phyloP scores from a whole-genome alignment of 352 stramenopile species.

The Globisporangium uncinulatum region DNA sequence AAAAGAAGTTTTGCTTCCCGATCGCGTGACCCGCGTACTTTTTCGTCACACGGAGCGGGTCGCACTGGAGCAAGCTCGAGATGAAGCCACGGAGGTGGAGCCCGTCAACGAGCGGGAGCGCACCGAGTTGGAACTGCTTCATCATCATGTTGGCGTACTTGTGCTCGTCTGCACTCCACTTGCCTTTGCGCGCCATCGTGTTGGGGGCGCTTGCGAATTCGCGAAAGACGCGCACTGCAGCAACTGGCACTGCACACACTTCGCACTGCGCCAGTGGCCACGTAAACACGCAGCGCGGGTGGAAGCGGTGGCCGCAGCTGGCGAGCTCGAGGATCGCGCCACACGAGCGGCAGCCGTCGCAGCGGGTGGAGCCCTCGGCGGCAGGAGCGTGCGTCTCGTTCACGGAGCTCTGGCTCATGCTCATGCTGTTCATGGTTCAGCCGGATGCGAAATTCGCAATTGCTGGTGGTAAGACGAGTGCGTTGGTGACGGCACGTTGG shows the following conservation, averaged over 20 bases:
- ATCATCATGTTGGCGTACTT: slow-evolving; percentile 82
- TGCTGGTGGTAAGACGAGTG: neutral
- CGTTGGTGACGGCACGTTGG: neutral
- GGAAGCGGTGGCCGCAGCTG: slow-evolving; percentile 70
- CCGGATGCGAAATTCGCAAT: neutral
- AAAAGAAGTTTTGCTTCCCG: slow-evolving; percentile 78
- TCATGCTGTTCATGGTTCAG: neutral
- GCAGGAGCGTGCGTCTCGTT: neutral
- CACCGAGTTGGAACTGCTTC: slow-evolving; percentile 75
- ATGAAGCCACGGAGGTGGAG: slow-evolving; percentile 73
- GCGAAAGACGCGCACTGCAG: slow-evolving; percentile 43
- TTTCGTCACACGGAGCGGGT: slow-evolving; percentile 78
- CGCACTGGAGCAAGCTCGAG: slow-evolving; percentile 69
- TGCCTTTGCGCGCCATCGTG: slow-evolving; percentile 56
- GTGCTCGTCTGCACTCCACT: slow-evolving; percentile 70
- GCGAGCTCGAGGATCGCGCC: slow-evolving; percentile 62
- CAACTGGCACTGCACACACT: slow-evolving; percentile 40
- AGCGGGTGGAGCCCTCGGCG: slow-evolving; percentile 50
- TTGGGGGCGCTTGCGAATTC: slow-evolving; percentile 33
- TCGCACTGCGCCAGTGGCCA: slow-evolving; percentile 65
- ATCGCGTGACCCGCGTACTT: slow-evolving; percentile 71
- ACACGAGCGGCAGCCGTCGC: slow-evolving; percentile 65
- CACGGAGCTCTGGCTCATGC: neutral
- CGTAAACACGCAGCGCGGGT: slow-evolving; percentile 67
- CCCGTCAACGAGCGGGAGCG: slow-evolving; percentile 54